Percentiles rank a stretch among this genome's conserved stretches.
Evolutionary conservation across 2,329 filamentous ascomycete species (phyloP).

Genomic region (Sarocladium kiliense): DNA sequence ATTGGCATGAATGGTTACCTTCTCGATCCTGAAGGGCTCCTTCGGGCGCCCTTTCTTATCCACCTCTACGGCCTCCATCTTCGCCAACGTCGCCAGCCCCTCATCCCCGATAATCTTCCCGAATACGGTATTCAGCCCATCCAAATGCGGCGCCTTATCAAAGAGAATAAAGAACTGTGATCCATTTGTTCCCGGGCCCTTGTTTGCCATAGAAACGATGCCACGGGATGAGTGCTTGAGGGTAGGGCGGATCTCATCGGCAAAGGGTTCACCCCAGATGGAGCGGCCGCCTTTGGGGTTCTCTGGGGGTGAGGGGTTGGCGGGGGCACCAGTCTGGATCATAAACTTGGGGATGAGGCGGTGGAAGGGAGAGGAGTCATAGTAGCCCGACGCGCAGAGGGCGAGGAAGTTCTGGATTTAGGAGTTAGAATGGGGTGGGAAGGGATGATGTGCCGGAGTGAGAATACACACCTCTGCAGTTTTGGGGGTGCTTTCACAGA

Average conservation of each 20-base stretch:
- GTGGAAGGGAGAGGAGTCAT: slow-evolving; percentile 71
- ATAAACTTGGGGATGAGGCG: slow-evolving; percentile 78
- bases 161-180: slow-evolving; percentile 81
- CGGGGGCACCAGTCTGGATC: slow-evolving; percentile 67
- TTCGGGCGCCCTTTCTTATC: slow-evolving; percentile 75
- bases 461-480: slow-evolving; percentile 67
- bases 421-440: background rate
- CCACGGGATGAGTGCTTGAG: slow-evolving; percentile 65
- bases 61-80: slow-evolving; percentile 65
- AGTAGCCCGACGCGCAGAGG: slow-evolving; percentile 75
- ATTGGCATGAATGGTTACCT: slow-evolving; percentile 72
- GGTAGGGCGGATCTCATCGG: slow-evolving; percentile 72
- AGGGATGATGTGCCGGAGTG: background rate
- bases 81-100: slow-evolving; percentile 59
- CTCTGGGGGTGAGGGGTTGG: slow-evolving; percentile 42
- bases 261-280: slow-evolving; percentile 70
- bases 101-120: slow-evolving; percentile 67
- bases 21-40: slow-evolving; percentile 60
- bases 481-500: slow-evolving; percentile 91
- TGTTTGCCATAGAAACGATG: slow-evolving; percentile 74
- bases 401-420: slow-evolving; percentile 72
- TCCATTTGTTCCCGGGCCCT: slow-evolving; percentile 67
- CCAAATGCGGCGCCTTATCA: slow-evolving; percentile 72
- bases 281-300: slow-evolving; percentile 65
- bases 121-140: slow-evolving; percentile 81